phyloP scores from a whole-genome alignment of 176 grass and related monocot genomes.

The Eragrostis curvula region DNA sequence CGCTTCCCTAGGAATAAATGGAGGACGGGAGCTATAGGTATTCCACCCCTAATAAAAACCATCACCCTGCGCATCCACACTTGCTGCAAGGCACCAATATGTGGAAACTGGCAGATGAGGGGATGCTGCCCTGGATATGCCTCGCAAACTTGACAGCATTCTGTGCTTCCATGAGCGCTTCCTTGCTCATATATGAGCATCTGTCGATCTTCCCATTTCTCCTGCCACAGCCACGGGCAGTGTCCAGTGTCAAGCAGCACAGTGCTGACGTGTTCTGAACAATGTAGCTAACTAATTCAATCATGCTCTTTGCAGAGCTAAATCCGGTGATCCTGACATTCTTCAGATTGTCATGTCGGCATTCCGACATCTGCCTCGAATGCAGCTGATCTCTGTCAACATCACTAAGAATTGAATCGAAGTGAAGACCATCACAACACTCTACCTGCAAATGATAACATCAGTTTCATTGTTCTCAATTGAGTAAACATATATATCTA shows the following conservation, averaged over 20 bases:
- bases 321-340: not conserved
- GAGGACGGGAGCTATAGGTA: too few species aligned
- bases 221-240: not conserved
- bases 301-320: not conserved
- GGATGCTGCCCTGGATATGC: too few species aligned
- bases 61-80: too few species aligned
- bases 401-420: not conserved
- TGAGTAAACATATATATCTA: too few species aligned
- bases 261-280: not conserved
- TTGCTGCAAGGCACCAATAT: too few species aligned
- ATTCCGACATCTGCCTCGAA: not conserved
- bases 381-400: not conserved
- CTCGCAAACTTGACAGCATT: too few species aligned
- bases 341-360: not conserved
- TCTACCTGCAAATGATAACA: not conserved
- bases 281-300: conserved; percentile 14
- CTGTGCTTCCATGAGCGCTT: too few species aligned
- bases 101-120: too few species aligned
- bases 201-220: too few species aligned
- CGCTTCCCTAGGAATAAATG: too few species aligned
- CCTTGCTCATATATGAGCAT: too few species aligned
- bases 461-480: not conserved
- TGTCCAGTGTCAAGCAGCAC: not conserved
- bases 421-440: not conserved
- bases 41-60: too few species aligned